Conservation (phyloP, 495 filamentous ascomycete genomes). For the Neohortaea acidophila region DNA sequence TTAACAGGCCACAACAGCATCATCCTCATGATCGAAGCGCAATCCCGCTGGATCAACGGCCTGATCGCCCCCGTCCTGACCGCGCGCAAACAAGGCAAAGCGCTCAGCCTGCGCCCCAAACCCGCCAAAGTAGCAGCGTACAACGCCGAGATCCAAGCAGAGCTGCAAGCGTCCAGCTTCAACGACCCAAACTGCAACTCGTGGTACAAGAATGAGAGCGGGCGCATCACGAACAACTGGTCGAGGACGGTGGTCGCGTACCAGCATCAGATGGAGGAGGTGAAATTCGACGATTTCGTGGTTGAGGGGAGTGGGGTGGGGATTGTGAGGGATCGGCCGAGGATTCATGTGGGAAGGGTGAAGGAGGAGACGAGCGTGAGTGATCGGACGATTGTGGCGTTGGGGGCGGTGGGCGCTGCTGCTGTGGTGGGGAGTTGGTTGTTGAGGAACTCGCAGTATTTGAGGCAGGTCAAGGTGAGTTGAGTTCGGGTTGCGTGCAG, state of each 20-base stretch:
- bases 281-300: slow-evolving; percentile 32
- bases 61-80: slow-evolving; percentile 31
- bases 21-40: slow-evolving; percentile 46
- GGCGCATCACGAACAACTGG: slow-evolving; percentile 44
- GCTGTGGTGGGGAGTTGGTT: slow-evolving; percentile 17
- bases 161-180: slow-evolving; percentile 31
- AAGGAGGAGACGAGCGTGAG: slow-evolving; percentile 31
- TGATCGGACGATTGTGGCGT: slow-evolving; percentile 21
- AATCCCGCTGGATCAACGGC: slow-evolving; percentile 36
- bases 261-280: slow-evolving; percentile 29
- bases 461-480: slow-evolving; percentile 10
- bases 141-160: slow-evolving; percentile 33
- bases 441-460: slow-evolving; percentile 12
- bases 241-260: slow-evolving; percentile 36
- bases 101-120: slow-evolving; percentile 30
- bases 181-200: slow-evolving; percentile 39
- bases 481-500: too few species aligned
- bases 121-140: slow-evolving; percentile 26
- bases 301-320: slow-evolving; percentile 27
- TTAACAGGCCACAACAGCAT: slow-evolving; percentile 31
- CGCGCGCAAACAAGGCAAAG: slow-evolving; percentile 26
- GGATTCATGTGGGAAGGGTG: slow-evolving; percentile 29
- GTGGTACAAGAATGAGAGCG: slow-evolving; percentile 42
- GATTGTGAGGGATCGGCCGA: slow-evolving; percentile 23
- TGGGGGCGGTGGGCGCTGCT: slow-evolving; percentile 24